Base-by-base conservation (phyloP, 805 yeast species). In the Saccharomycopsis fermentans region DNA sequence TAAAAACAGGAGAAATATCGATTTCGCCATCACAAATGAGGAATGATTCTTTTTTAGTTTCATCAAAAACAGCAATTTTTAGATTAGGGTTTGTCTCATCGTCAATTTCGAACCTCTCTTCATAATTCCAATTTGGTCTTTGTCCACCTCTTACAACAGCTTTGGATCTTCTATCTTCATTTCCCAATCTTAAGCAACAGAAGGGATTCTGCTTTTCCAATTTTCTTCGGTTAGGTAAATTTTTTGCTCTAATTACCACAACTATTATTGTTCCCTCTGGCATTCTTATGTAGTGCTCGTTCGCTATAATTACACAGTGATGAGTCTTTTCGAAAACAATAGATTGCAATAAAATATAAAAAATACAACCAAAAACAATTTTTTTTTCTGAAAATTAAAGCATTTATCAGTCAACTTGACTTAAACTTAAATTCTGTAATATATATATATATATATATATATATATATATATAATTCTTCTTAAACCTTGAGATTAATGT, bases 181-280 rank as follows among this genome's bases (percentile, higher is more conserved):
- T 89, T 32, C 91, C 92, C 4, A 94, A 77, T 58, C 98, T 75
- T 12, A 88, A 77, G 5, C 92, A 82, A 61, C 90, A 86, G 71
- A 89, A 91, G 1, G 98, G 99, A 63, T 88, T 86, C 71, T 94
- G 99, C 67, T 94, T 94, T 66, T 95, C 97, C 55, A 92, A 75
- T 62, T 86, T 88, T 39, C 92, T 77, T 62, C 90, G 74, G 71
- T 94, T 92, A 26, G 96, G 96, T 51, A 94, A 78, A 66, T 90
- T 95, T 66, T 84, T 83, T 0, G 94, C 96, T 63, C 89, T 81
- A 56, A 86, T 78, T 3, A 91, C 87, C 62, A 89, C 85, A 4
- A 90, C 80, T 39, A 88, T 86, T 59, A 91, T 73, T 6, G 81
- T 78, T 9, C 87, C 87, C 24, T 43, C 50, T 9, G 50, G 26